Base-by-base conservation (phyloP, 176 grass and related monocot genomes). In the Phyllostachys edulis region DNA sequence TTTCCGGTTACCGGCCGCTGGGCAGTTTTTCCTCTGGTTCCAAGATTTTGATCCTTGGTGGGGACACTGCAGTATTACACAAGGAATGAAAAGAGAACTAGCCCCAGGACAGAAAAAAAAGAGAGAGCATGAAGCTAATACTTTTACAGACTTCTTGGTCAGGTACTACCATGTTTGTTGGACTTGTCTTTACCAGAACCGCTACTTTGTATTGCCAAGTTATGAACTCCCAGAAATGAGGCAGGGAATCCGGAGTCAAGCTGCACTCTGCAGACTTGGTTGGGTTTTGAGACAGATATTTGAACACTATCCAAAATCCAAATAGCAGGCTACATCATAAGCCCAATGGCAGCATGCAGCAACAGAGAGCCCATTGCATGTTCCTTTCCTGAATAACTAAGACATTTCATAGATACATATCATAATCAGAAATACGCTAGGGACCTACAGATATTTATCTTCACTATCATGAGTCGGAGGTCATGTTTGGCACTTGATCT, bases 271-370 rank as follows among this genome's bases (percentile, higher is more conserved):
- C 36, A 81, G 24, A 24, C 75, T 66, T 73, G 14, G 37, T 66
- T 65, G 59, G 45, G 34, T 78, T 59, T 55, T 88, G 26, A 72
- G 66, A 71, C 6, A 11, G 36, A 61, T 82, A 54, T 80, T 44
- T 20, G 37, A n/a, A 66, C 21, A 47, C 6, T 47, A 73, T 49
- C 18, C 27, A 81, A 15, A 84, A 67, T 60, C 23, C 39, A 67
- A 74, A 61, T 20, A 29, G 8, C 39, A 78, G 55, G 46, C 6
- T 45, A 47, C 41, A 65, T 50, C 68, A 74, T 69, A 62, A 80
- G 15, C n/a, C 57, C 73, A 83, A 26, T 55, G 24, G 13, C 46
- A 81, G 38, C 21, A 60, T 75, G 27, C 71, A 37, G 51, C 56
- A 37, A 74, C 3, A 78, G 7, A 24, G 12, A 83, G 23, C 2